A percentile compares a stretch with the other conserved stretches of the same genome.
Conservation (phyloP, 306 rosid species). For the Pterocarpus macrocarpus region DNA sequence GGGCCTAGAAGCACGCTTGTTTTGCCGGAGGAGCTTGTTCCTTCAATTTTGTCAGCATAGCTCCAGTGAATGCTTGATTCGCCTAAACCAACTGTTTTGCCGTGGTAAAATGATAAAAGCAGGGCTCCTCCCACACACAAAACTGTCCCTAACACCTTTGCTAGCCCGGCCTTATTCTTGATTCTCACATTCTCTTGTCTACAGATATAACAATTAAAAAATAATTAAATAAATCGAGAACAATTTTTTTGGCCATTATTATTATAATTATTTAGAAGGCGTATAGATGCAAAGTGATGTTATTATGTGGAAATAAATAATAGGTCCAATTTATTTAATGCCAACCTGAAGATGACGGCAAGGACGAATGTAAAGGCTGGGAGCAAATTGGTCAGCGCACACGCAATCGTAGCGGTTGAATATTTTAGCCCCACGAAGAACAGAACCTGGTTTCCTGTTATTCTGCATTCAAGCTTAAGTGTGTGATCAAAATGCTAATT, state of each 20-base stretch:
- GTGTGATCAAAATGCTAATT: neutral
- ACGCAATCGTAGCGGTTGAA: slow-evolving; percentile 69
- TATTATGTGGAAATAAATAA: neutral
- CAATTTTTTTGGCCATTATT: neutral
- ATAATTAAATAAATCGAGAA: neutral
- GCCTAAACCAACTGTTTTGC: slow-evolving; percentile 59
- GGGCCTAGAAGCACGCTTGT: slow-evolving; percentile 58
- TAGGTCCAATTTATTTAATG: neutral
- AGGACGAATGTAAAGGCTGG: slow-evolving; percentile 92
- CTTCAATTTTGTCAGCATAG: slow-evolving; percentile 55
- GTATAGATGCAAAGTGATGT: neutral
- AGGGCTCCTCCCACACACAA: slow-evolving; percentile 83
- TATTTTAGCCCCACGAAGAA: slow-evolving; percentile 73
- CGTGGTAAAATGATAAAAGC: slow-evolving; percentile 82
- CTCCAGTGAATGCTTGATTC: slow-evolving; percentile 78
- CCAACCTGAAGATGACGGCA: slow-evolving; percentile 77
- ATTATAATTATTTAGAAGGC: neutral
- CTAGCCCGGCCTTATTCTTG: slow-evolving; percentile 57
- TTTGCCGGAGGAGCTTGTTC: slow-evolving; percentile 29
- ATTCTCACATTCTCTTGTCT: slow-evolving; percentile 79
- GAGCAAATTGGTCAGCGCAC: slow-evolving; percentile 76
- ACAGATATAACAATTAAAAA: neutral
- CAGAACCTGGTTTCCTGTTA: slow-evolving; percentile 74
- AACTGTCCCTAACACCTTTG: slow-evolving; percentile 72
- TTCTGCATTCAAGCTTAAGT: slow-evolving; percentile 58